Base-by-base conservation (phyloP, 768 basidiomycete species). In the Naematelia encephala region DNA sequence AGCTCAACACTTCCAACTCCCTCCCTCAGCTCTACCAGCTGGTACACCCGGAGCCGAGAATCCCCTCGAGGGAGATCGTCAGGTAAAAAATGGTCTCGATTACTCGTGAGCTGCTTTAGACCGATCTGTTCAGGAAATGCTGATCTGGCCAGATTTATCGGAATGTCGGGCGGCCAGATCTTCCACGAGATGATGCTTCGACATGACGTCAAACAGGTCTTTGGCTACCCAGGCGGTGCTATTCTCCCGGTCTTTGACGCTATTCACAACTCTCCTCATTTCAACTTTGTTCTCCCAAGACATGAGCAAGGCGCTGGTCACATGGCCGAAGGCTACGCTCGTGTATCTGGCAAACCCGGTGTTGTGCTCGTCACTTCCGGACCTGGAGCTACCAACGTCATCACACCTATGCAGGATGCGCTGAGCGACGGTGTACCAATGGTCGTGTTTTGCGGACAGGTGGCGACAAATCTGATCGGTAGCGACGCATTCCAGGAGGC, bases 141-240 rank as follows among this genome's bases (percentile, higher is more conserved):
- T 54, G 50, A 56, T 26, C 16, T 14, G 52, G 10, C 11, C 69
- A 87, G 88, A 5, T 98, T 99, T 72, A 83, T 98, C 56, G 96
- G 94, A 50, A 84, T 93, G 77, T 90, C 91, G 21, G 94, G 94
- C 12, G 94, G 94, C 25, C 84, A 97, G 78, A 97, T 99, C 74
- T 96, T 99, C 81, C 92, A 99, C 78, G 94, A 99, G 80, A 98
- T 99, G 94, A 94, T 99, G 90, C 86, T 93, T 61, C 84, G 94
- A 47, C 96, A 99, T 74, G 85, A 83, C 58, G 93, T 98, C 68
- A 96, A 93, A 78, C 90, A 97, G 71, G 84, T 99, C 47, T 98
- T 99, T 70, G 94, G 94, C 34, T 99, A 98, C 79, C 94, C 94
- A 5, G 93, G 93, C 45, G 94, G 94, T 58, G 96, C 94, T 43